phyloP scores from a whole-genome alignment of 495 filamentous ascomycete genomes.

The Tuber magnatum region DNA sequence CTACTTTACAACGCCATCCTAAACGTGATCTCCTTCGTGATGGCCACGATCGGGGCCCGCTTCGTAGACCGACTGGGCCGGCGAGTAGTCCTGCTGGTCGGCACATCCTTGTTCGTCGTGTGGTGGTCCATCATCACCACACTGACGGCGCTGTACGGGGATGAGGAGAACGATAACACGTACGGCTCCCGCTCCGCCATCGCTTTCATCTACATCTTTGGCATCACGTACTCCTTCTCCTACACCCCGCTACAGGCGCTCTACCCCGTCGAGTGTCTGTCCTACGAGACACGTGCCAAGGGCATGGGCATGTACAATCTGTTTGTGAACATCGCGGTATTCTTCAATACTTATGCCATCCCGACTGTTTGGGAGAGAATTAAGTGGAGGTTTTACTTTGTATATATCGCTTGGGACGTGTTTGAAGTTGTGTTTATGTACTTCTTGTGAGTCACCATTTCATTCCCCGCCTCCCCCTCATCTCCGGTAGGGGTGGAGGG shows the following conservation, averaged over 20 bases:
- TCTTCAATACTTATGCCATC: slow-evolving; percentile 54
- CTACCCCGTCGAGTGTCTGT: slow-evolving; percentile 63
- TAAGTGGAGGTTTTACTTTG: slow-evolving; percentile 39
- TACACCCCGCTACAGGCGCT: slow-evolving; percentile 50
- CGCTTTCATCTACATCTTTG: slow-evolving; percentile 40
- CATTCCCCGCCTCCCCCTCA: not conserved
- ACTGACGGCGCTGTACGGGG: slow-evolving; percentile 43
- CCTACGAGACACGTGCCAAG: slow-evolving; percentile 58
- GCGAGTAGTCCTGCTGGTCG: slow-evolving; percentile 55
- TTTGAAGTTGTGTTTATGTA: slow-evolving; percentile 40
- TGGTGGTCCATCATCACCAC: slow-evolving; percentile 55
- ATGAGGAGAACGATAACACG: slow-evolving; percentile 44
- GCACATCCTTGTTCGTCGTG: slow-evolving; percentile 48
- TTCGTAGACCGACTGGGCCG: slow-evolving; percentile 63
- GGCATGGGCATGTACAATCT: slow-evolving; percentile 56
- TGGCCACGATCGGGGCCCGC: slow-evolving; percentile 58
- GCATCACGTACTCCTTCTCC: slow-evolving; percentile 40
- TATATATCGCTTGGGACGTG: slow-evolving; percentile 41
- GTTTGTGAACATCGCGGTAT: slow-evolving; percentile 52
- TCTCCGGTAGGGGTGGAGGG: not conserved
- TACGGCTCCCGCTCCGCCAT: slow-evolving; percentile 43
- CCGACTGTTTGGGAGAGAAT: slow-evolving; percentile 37
- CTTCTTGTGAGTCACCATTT: slow-evolving; percentile 30
- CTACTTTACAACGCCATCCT: slow-evolving; percentile 54
- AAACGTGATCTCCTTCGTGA: slow-evolving; percentile 58